Percentiles rank a stretch among this genome's conserved stretches.
phyloP scores from a whole-genome alignment of 2,329 filamentous ascomycete genomes.

The Verticillium isaacii region DNA sequence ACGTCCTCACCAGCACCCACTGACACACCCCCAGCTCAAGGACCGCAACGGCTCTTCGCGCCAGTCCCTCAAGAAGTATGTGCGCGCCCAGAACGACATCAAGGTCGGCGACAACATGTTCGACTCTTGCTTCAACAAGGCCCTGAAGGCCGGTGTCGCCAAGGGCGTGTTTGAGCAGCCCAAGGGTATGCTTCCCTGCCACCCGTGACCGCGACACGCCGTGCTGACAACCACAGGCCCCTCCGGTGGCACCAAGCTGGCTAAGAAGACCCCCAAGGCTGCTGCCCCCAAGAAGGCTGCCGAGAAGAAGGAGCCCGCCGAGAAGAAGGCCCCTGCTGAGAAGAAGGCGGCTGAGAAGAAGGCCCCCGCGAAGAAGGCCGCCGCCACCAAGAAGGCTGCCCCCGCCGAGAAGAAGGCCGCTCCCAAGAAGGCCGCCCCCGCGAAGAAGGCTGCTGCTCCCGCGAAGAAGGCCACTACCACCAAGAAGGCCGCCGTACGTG shows the following conservation, averaged over 20 bases:
- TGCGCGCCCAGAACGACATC: constrained; percentile 35
- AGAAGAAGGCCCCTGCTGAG: constrained; percentile 30
- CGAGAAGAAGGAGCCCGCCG: constrained; percentile 17
- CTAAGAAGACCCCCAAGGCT: constrained; percentile 62
- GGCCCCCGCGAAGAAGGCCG: constrained; percentile 25
- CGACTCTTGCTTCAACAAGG: constrained; percentile 78
- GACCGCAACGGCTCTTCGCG: constrained; percentile 59
- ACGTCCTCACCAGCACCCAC: constrained; percentile 15
- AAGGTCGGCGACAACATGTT: constrained; percentile 49
- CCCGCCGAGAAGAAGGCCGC: constrained; percentile 43
- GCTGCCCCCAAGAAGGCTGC: constrained; percentile 2
- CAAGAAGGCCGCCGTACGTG: constrained; percentile 16
- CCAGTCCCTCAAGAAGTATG: constrained; percentile 56
- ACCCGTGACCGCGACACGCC: neutral
- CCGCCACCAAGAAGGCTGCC: constrained; percentile 24
- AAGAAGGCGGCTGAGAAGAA: constrained; percentile 19
- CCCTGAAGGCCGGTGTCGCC: constrained; percentile 75
- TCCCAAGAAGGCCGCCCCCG: constrained; percentile 29
- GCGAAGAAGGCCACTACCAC: constrained; percentile 16
- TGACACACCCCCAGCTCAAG: constrained; percentile 43
- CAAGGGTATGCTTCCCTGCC: constrained; percentile 62
- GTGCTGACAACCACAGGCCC: constrained; percentile 50
- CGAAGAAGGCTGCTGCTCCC: constrained; percentile 12
- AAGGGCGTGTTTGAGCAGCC: constrained; percentile 84
- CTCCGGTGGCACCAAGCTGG: constrained; percentile 88